A percentile compares a stretch with the other conserved stretches of the same genome.
These are phyloP conservation scores for Candida sakaeoensis DNA, from an alignment of 805 yeast species.

Conservation along the genomic window DNA sequence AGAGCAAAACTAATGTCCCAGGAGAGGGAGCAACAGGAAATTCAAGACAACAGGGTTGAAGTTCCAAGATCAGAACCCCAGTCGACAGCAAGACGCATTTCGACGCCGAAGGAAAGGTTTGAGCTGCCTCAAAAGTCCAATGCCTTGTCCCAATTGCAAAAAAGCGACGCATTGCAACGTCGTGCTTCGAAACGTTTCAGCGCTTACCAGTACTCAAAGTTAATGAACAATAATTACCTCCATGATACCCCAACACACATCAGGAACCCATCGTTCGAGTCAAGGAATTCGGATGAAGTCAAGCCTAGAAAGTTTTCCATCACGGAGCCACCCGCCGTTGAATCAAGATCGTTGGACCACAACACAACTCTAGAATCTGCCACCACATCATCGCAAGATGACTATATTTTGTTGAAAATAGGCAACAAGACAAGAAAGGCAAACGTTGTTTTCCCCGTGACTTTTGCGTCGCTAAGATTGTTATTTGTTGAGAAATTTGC, in stretches of 20 bases:
- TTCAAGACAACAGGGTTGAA: background rate
- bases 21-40: constrained; percentile 3
- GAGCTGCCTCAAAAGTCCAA: constrained; percentile 16
- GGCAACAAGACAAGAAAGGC: constrained; percentile 56
- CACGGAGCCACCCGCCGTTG: too few relatives aligned
- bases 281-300: background rate
- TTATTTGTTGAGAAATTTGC: constrained; percentile 86
- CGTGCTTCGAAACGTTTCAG: constrained; percentile 92
- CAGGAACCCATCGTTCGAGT: constrained; percentile 2
- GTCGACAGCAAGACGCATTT: background rate
- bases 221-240: constrained; percentile 29
- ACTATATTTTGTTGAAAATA: constrained; percentile 47
- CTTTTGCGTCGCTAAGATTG: constrained; percentile 55
- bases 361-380: too few relatives aligned
- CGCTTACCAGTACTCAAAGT: constrained; percentile 85
- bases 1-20: constrained; percentile 36
- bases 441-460: constrained; percentile 39
- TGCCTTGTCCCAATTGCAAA: constrained; percentile 74
- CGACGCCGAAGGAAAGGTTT: background rate
- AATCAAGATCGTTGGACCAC: too few relatives aligned
- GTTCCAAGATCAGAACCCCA: background rate
- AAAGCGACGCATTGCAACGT: constrained; percentile 79
- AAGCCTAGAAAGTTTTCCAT: background rate
- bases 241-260: constrained; percentile 1
- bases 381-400: too few relatives aligned